Conservation (phyloP, 1,139 yeast genomes). For the Dujonia santamariae region DNA sequence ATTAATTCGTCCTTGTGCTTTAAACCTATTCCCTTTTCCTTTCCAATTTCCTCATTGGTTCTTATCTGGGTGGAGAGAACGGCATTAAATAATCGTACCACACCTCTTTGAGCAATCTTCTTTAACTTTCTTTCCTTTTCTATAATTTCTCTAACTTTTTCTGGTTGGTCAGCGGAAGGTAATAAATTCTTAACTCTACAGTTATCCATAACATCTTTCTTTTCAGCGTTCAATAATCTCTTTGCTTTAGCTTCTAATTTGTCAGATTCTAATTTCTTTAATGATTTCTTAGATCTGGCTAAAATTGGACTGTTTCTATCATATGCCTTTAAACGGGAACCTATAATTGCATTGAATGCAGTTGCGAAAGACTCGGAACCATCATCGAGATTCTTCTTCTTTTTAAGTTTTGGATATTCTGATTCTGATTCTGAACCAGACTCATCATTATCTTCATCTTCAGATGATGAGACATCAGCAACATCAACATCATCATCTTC, state of each 20-base stretch:
- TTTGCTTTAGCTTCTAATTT: slow-evolving; percentile 84
- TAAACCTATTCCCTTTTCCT: slow-evolving; percentile 37
- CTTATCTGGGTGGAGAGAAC: slow-evolving; percentile 77
- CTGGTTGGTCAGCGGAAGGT: slow-evolving; percentile 56
- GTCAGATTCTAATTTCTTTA: slow-evolving; percentile 75
- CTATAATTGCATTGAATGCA: slow-evolving; percentile 82
- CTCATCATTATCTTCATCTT: slow-evolving; percentile 14
- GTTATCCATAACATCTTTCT: slow-evolving; percentile 63
- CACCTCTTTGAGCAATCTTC: slow-evolving; percentile 92
- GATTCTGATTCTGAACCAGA: slow-evolving; percentile 18
- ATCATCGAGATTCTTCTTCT: slow-evolving; percentile 55
- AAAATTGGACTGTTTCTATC: slow-evolving; percentile 87
- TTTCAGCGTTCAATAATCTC: slow-evolving; percentile 66
- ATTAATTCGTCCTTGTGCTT: slow-evolving; percentile 57
- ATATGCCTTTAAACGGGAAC: slow-evolving; percentile 83
- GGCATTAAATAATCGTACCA: slow-evolving; percentile 87
- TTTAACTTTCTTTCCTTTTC: slow-evolving; percentile 72
- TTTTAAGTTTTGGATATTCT: slow-evolving; percentile 45
- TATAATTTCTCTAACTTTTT: slow-evolving; percentile 51
- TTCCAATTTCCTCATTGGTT: slow-evolving; percentile 42
- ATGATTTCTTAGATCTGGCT: slow-evolving; percentile 67
- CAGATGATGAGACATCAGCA: slow-evolving; percentile 11
- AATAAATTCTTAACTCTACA: slow-evolving; percentile 66
- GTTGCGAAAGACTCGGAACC: slow-evolving; percentile 74
- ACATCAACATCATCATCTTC: slow-evolving; percentile 15